Evolutionary conservation across 1,139 yeast species (phyloP).

Genomic region (Yamadazyma songkhlaensis): DNA sequence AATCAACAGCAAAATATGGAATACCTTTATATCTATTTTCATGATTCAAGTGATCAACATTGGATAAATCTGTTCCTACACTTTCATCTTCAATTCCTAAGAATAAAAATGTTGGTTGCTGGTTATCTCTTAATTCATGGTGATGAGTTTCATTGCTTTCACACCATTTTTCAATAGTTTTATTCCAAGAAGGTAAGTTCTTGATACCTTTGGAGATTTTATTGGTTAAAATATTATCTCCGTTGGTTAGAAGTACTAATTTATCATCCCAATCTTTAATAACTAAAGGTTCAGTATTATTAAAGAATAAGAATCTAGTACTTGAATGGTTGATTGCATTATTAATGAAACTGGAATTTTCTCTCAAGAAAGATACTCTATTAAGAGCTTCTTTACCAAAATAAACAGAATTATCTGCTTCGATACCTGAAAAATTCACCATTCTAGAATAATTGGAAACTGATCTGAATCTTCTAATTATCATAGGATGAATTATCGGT

Average conservation of each 20-base stretch:
- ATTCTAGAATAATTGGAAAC: conserved; percentile 15
- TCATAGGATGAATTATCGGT: conserved; percentile 6
- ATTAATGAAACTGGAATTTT: conserved; percentile 57
- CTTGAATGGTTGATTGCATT: conserved; percentile 49
- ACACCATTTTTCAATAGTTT: conserved; percentile 23
- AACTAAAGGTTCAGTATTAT: conserved; percentile 35
- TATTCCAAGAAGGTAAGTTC: conserved; percentile 22
- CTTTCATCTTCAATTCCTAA: conserved; percentile 66
- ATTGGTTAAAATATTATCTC: conserved; percentile 23
- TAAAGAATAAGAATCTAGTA: conserved; percentile 56
- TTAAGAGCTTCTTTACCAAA: conserved; percentile 64
- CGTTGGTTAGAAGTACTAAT: conserved; percentile 36
- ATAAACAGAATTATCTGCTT: conserved; percentile 33
- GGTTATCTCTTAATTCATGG: conserved; percentile 26
- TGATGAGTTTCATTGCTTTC: conserved; percentile 35
- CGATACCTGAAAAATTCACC: conserved; percentile 16
- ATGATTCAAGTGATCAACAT: conserved; percentile 31
- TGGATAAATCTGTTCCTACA: conserved; percentile 31
- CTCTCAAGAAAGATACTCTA: conserved; percentile 76
- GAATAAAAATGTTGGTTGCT: conserved; percentile 52
- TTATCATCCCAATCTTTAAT: conserved; percentile 26
- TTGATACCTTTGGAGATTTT: conserved; percentile 16
- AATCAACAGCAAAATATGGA: conserved; percentile 77
- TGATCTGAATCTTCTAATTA: conserved; percentile 12
- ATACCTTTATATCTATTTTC: conserved; percentile 61